Evolutionary conservation across 2,329 filamentous ascomycete genomes (phyloP), one percentile per base, ranked within the genome.

Genomic region (Sclerotiophoma versabilis): DNA sequence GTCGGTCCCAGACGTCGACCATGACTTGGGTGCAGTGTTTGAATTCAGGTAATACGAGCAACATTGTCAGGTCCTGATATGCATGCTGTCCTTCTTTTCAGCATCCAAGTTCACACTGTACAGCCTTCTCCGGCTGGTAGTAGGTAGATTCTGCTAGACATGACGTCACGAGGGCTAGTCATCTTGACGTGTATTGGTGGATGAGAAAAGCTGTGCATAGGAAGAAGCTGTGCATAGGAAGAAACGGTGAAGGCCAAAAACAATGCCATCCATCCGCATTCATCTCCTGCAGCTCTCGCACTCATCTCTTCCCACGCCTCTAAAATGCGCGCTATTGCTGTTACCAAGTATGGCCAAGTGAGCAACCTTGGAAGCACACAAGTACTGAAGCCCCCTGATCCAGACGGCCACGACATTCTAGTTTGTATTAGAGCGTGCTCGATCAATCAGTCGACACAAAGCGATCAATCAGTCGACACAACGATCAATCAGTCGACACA

Each of bases 321-420:
- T 4, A 61, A 45, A 10, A 74, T 74, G 72, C 68, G 66, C 44
- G 70, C 71, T 11, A 62, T 75, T 15, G 70, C 64, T 19, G 67
- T 74, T 14, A 58, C 63, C 14, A 49, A 65, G 17, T 71, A 72
- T 38, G 71, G 71, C 26, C 34, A 44, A 4, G 55, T 69, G 34
- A 62, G 65, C 12, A 69, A 72, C 8, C 59, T 75, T 11, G 32
- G 64, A 20, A 45, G 65, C 22, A 56, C 63, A 10, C 48, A 65
- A 14, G 56, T 80, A 70, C 63, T 69, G 2, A 64, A 64, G 30
- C 74, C 72, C 12, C 52, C 60, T 7, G 53, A 59, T 9, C 69
- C 70, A 7, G 33, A 61, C 32, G 70, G 71, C n/a, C 61, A 72
- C 41, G 71, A 77, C 57, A 36, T 78, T 8, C 61, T 77, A 4